Base-by-base conservation (phyloP, 495 filamentous ascomycete species). In the Penicillium alfredii region DNA sequence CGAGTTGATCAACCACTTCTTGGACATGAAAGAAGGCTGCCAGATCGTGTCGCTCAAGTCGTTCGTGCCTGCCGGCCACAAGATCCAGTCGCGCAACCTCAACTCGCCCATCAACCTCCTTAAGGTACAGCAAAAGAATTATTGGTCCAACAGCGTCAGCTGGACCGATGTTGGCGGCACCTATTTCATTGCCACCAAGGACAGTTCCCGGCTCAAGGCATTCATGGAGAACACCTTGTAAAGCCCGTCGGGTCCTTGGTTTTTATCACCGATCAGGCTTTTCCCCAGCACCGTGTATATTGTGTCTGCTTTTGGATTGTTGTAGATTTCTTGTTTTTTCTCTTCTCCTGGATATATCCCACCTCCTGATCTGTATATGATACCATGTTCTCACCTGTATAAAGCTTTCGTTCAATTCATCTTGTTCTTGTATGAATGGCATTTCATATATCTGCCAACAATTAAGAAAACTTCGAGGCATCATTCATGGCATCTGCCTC, bases 1-100 rank as follows among this genome's bases (percentile, higher is more conserved):
- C 52, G 74, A 80, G 45, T 73, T 98, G 35, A 79, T 88, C 44
- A 81, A 84, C 44, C 84, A 94, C 66, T 98, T 98, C 55, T 61
- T 98, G 42, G 92, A 98, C 55, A 73, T 96, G 48, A 96, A 95
- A 61, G 80, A 88, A 32, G 93, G 93, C 17, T 84, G 84, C 55
- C 78, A 83, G 58, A 83, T 98, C 39, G 80, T 97, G 19, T 86
- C 81, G 7, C 63, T 94, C 18, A 88, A 88, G 54, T 81, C 78
- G 3, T 94, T 94, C 51, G 84, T 87, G 13, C 76, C 81, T 5
- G 68, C 72, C 6, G 81, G 77, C 38, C 78, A 85, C 40, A 74
- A 81, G 43, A 81, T 86, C 26, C 75, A 77, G 16, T 65, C 66
- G 3, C 73, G 83, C 23, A 89, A 87, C 35, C 60, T 81, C 28